phyloP scores from a whole-genome alignment of 164 flowering plant genomes.

The Vitis riparia region DNA sequence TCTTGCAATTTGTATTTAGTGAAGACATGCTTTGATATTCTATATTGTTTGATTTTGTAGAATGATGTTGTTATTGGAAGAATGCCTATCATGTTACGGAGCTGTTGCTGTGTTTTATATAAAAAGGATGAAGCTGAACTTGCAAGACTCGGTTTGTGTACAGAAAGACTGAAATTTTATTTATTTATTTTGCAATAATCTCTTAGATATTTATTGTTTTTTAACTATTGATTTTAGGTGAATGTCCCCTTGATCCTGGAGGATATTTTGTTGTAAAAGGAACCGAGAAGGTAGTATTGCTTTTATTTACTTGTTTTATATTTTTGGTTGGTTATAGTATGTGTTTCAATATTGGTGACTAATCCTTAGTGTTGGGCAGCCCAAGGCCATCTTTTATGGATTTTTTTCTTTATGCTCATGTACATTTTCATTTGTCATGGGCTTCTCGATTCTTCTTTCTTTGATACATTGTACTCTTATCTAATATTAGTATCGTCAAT shows the following conservation, averaged over 20 bases:
- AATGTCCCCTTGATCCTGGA: slow-evolving; percentile 98
- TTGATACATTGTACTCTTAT: too few relatives aligned
- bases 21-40: neutral
- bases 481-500: too few relatives aligned
- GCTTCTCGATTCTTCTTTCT: too few relatives aligned
- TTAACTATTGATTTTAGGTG: slow-evolving; percentile 47
- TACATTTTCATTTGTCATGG: too few relatives aligned
- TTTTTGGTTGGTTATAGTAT: neutral
- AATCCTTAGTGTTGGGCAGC: too few relatives aligned
- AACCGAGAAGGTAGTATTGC: slow-evolving; percentile 73
- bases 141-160: slow-evolving; percentile 63
- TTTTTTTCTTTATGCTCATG: too few relatives aligned
- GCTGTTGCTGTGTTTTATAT: slow-evolving; percentile 64
- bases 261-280: slow-evolving; percentile 95
- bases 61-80: slow-evolving; percentile 59
- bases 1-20: neutral
- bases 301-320: neutral
- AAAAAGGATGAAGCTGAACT: slow-evolving; percentile 89
- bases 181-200: neutral
- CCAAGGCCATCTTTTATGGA: too few relatives aligned
- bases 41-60: slow-evolving; percentile 31
- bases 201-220: neutral
- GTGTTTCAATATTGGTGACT: too few relatives aligned
- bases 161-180: neutral
- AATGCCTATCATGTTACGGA: slow-evolving; percentile 93